phyloP scores from a whole-genome alignment of 208 protist genomes.

The Hexamita inflata region DNA sequence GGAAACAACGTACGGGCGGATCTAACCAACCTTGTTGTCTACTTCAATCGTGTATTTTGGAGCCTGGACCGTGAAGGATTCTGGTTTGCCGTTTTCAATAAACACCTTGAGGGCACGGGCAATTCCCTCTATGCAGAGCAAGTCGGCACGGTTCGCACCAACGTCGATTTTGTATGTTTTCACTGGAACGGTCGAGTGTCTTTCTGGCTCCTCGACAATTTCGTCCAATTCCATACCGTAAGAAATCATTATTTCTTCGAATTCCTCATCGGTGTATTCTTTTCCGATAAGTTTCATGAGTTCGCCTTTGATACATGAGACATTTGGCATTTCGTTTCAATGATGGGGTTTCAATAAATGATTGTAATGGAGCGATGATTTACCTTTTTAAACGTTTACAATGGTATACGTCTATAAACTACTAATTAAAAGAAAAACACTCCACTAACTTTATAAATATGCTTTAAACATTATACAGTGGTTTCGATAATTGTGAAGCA shows the following conservation, averaged over 20 bases:
- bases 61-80: too few relatives aligned
- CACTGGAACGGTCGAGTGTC: not conserved
- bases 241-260: not conserved
- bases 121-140: slow-evolving; percentile 35
- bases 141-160: slow-evolving; percentile 33
- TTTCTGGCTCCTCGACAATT: slow-evolving; percentile 13
- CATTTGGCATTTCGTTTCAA: slow-evolving; percentile 27
- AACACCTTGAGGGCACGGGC: slow-evolving; percentile 2
- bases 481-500: too few relatives aligned
- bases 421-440: too few relatives aligned
- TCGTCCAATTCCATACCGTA: slow-evolving; percentile 39
- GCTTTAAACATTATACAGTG: too few relatives aligned
- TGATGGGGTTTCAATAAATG: too few relatives aligned
- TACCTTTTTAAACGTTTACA: too few relatives aligned
- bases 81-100: not conserved
- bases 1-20: slow-evolving; percentile 84
- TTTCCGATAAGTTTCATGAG: slow-evolving; percentile 18
- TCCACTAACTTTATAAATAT: too few relatives aligned
- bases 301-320: not conserved
- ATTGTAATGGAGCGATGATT: too few relatives aligned
- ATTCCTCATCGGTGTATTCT: slow-evolving; percentile 28
- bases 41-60: not conserved
- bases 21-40: slow-evolving; percentile 45
- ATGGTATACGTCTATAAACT: too few relatives aligned
- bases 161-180: slow-evolving; percentile 37